These are phyloP conservation scores for Petrea volubilis DNA, from an alignment of 257 asterid genomes.

Conservation along the genomic window DNA sequence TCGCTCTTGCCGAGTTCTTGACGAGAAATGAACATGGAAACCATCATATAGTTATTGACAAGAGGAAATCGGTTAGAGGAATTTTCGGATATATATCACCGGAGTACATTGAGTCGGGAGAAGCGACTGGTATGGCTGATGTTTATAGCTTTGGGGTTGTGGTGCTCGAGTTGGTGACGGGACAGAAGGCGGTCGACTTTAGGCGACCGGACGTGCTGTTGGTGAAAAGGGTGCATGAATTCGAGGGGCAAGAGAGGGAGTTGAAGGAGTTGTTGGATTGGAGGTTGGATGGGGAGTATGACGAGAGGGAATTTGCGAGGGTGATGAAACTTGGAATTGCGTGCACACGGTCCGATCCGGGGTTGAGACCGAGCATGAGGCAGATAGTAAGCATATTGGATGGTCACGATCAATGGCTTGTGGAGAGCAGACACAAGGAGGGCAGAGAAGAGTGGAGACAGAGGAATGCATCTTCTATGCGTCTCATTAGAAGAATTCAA, in stretches of 20 bases:
- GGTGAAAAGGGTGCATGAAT: constrained; percentile 56
- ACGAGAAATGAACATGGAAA: constrained; percentile 66
- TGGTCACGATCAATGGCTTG: constrained; percentile 73
- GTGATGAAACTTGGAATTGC: constrained; percentile 73
- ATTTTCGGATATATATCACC: constrained; percentile 92
- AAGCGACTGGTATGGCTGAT: constrained; percentile 85
- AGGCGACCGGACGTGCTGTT: constrained; percentile 57
- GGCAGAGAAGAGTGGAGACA: constrained; percentile 67
- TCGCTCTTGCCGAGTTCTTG: constrained; percentile 87
- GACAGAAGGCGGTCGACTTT: constrained; percentile 83
- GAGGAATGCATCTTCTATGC: constrained; percentile 60
- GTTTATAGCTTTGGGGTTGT: constrained; percentile 92
- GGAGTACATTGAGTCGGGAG: constrained; percentile 71
- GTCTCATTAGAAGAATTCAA: constrained; percentile 74
- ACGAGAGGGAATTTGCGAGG: constrained; percentile 60
- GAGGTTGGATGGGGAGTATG: constrained; percentile 65
- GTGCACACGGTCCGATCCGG: constrained; percentile 69
- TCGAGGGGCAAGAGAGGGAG: constrained; percentile 44
- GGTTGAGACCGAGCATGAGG: constrained; percentile 74
- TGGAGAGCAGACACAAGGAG: constrained; percentile 45
- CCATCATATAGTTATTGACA: constrained; percentile 57
- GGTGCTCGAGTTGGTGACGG: constrained; percentile 75
- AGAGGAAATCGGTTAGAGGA: constrained; percentile 63
- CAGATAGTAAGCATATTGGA: constrained; percentile 83
- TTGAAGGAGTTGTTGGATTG: constrained; percentile 61